phyloP scores from a whole-genome alignment of 1,284 basidiomycete species.

The Marasmius fiardii region DNA sequence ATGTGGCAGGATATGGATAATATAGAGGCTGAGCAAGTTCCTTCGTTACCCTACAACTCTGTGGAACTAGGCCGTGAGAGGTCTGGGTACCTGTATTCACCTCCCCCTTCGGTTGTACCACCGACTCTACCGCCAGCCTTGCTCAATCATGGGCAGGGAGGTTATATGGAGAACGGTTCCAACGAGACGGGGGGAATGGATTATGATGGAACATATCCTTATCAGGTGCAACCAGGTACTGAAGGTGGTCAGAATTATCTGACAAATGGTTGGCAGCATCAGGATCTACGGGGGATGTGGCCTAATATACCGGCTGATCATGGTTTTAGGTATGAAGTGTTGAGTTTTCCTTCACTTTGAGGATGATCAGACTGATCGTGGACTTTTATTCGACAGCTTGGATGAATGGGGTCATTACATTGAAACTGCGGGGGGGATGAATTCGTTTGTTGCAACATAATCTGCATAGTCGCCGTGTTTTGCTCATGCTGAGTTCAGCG shows the following conservation, averaged over 20 bases:
- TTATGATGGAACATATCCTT: no score
- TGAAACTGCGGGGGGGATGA: constrained; percentile 1
- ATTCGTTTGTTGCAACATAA: neutral
- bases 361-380: neutral
- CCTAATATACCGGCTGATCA: no score
- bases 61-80: neutral
- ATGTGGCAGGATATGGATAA: neutral
- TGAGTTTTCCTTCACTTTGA: neutral
- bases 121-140: neutral
- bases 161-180: no score
- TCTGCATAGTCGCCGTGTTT: neutral
- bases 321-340: constrained; percentile 8
- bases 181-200: no score
- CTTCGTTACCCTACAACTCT: neutral
- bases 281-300: no score
- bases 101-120: neutral
- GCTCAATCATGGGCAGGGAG: neutral
- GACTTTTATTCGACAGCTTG: neutral
- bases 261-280: no score
- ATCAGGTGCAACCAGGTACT: no score
- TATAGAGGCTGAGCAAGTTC: neutral
- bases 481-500: neutral
- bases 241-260: no score
- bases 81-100: neutral
- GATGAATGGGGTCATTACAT: constrained; percentile 9